Evolutionary conservation across 108 stramenopile species (phyloP), one percentile per base, ranked within the genome.

Genomic region (Licmophora abbreviata): DNA sequence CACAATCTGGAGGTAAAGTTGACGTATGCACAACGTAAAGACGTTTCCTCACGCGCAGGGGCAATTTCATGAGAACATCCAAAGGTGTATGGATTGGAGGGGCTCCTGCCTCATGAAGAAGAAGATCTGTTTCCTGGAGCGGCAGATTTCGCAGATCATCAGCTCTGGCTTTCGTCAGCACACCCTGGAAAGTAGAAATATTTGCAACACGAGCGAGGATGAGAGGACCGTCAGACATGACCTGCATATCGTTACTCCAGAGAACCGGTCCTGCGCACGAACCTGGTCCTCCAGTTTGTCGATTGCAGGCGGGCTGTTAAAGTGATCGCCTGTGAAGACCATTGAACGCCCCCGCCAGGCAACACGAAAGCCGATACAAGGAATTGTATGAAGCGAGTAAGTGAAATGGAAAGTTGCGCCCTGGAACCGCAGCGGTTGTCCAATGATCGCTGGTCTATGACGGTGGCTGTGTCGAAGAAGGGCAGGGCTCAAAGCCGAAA

Each of bases 41-140:
- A 11, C 81, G 51, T 38, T 71, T 57, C 50, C 73, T 83, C 0
- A 93, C 79, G 4, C 71, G 54, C 21, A 58, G 45, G 3, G 87
- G 85, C 10, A 86, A 71, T 24, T 59, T 64, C 36, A 72, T 9
- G 0, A 93, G 61, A 10, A 87, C 88, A 14, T 59, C 61, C 8
- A 93, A 57, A 5, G 92, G 88, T 8, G 92, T 93, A 61, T 93
- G 92, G 32, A 93, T 87, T 1, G 92, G 91, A 8, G 91, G 86
- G 4, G 83, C 83, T 0, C 92, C 92, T 3, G 85, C 76, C 54
- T 93, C 92, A 52, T 93, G 92, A 4, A 88, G 65, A n/a, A 93
- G 69, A 22, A 86, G 32, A 55, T 93, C 88, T 21, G 74, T 75
- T 30, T 85, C 59, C 54, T 87, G 88, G 3, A 86, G 44, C 1